Base-by-base conservation (phyloP, 2,329 filamentous ascomycete genomes). In the Colletotrichum sp. region DNA sequence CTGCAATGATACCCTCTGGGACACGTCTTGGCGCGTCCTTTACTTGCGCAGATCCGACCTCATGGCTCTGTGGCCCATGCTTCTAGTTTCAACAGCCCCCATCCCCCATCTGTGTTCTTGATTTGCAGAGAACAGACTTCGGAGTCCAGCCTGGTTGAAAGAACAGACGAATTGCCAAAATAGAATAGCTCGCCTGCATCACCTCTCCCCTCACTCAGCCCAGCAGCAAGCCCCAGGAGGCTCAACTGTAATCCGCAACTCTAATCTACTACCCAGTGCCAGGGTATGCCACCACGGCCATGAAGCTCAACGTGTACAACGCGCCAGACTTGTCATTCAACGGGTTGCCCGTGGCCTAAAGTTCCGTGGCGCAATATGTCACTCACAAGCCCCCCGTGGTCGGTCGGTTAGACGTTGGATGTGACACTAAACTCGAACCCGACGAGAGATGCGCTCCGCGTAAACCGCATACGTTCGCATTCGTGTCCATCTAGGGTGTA, bases 111-210 rank as follows among this genome's bases (percentile, higher is more conserved):
- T 49, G 15, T 60, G 57, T 24, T 30, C 57, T 63, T 24, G 28
- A 24, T 69, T 16, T 69, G 30, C 49, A 28, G 24, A 49, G 21
- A 73, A 57, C 70, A 52, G 44, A 73, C 64, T 32, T 52, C n/a
- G n/a, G 26, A 32, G 12, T 34, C 18, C 21, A 62, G 57, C 55
- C 44, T n/a, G 32, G 21, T 52, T n/a, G 32, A 34, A 60, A 69
- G 70, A 69, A 63, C 70, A 74, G 71, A 74, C 59, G 49, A 76
- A 59, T 26, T 30, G 34, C 70, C 28, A 32, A n/a, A 74, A 69
- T 73, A 66, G 60, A 52, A 66, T 21, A 68, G 8, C 62, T 21
- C 21, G 65, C 24, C 21, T 55, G 34, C 26, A 36, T 36, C 34
- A 15, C 28, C 49, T 21, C 39, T 44, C 70, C 52, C 68, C 34